Base-by-base conservation (phyloP, 108 stramenopile species). In the Cyclotella atomus region DNA sequence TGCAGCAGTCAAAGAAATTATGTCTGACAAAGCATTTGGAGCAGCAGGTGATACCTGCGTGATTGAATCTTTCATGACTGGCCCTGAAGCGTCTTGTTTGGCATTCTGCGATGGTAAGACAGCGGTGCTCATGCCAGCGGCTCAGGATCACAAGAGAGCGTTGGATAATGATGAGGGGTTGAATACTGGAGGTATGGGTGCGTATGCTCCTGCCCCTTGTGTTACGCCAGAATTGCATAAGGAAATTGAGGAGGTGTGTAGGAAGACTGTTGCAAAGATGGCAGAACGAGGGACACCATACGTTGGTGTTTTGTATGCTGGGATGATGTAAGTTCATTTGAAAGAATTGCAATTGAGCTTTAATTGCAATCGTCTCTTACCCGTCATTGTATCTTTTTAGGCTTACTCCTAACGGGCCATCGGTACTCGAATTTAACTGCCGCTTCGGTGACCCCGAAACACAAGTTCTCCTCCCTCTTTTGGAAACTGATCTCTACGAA, bases 141-240 rank as follows among this genome's bases (percentile, higher is more conserved):
- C 95, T 4, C 98, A 99, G 70, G 99, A 99, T 85, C 99, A 99
- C 85, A 99, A 99, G 83, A 91, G 99, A 23, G 97, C 97, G 14
- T 81, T 97, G 20, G 99, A 99, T 73, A 90, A 95, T 56, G 98
- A 99, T 81, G 62, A 87, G 77, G 99, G 99, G 14, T 86, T 97
- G 70, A 99, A 99, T 82, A 99, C 99, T 7, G 98, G 98, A 33
- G 99, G 99, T 49, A 99, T 99, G 99, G 99, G 99, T 20, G 99
- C 98, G 20, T 99, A 98, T 84, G 93, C 97, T 45, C 99, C 99
- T 5, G 96, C 99, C 16, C 99, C 99, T 28, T 91, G 91, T 75
- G 93, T 98, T 27, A 96, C 97, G 29, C 94, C 93, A 36, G 85
- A 87, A 20, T 71, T 97, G 59, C 91, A 96, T 43, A 81, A 79